Evolutionary conservation across 164 flowering plant species (phyloP).

Genomic region (Vitis riparia): DNA sequence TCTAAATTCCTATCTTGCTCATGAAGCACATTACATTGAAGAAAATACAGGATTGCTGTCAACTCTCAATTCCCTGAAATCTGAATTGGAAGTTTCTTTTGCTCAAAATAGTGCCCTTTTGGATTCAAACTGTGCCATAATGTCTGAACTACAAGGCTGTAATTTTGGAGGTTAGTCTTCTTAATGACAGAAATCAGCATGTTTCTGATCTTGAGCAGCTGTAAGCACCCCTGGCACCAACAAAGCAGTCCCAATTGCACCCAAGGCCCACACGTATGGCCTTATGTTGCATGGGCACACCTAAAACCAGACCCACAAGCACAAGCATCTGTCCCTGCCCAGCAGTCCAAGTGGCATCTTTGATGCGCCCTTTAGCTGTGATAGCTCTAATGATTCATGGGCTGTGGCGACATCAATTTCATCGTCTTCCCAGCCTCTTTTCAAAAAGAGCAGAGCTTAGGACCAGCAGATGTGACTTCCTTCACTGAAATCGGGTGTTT

Average conservation of each 20-base stretch:
- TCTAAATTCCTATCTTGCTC: constrained; percentile 38
- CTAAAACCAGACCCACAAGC: constrained; percentile 29
- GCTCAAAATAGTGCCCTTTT: constrained; percentile 35
- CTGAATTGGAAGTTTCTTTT: constrained; percentile 46
- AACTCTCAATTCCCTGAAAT: constrained; percentile 40
- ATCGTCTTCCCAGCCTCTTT: constrained; percentile 30
- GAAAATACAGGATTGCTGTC: constrained; percentile 46
- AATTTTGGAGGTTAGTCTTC: constrained; percentile 17
- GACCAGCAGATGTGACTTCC: constrained; percentile 49
- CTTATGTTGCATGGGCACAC: constrained; percentile 3
- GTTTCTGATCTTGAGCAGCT: constrained; percentile 42
- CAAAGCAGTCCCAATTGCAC: too few relatives aligned
- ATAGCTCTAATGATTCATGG: constrained; percentile 49
- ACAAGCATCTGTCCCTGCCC: constrained; percentile 39
- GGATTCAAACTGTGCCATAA: constrained; percentile 24
- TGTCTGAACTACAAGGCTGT: constrained; percentile 30
- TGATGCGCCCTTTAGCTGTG: constrained; percentile 38
- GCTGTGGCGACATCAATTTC: constrained; percentile 19
- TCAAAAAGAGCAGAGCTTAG: constrained; percentile 39
- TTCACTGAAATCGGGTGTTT: constrained; percentile 31
- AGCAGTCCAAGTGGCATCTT: constrained; percentile 41
- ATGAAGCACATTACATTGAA: constrained; percentile 43
- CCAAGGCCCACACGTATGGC: too few relatives aligned
- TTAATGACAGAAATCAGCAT: constrained; percentile 25
- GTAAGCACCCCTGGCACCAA: constrained; percentile 11